Conservation (phyloP, 805 yeast species). For the Candida tibetensis region DNA sequence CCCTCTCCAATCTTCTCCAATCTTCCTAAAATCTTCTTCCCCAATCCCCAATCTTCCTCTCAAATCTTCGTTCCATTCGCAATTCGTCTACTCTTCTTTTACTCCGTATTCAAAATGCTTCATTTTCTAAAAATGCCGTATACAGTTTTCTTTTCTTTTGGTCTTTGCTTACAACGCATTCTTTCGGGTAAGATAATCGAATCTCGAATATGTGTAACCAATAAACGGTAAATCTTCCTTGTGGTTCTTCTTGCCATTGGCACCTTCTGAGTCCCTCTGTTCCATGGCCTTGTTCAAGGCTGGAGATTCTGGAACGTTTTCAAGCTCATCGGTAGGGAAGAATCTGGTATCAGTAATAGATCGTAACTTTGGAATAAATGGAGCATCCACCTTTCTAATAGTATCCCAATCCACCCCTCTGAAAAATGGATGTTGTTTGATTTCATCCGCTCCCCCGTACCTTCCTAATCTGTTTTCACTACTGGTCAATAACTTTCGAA, state of each 20-base stretch:
- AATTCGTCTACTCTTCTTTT: no score
- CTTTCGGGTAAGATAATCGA: conserved; percentile 84
- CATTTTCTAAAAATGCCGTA: no score
- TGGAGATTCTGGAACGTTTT: conserved; percentile 90
- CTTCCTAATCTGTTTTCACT: conserved; percentile 82
- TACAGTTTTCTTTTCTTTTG: background rate
- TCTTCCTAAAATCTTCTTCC: no score
- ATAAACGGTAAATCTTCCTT: conserved; percentile 94
- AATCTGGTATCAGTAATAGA: conserved; percentile 94
- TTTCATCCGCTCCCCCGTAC: conserved; percentile 88
- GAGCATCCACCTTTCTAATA: conserved; percentile 85
- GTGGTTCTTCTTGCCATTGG: conserved; percentile 43
- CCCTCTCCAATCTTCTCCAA: no score
- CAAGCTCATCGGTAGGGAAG: conserved; percentile 97
- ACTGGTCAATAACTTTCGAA: conserved; percentile 69
- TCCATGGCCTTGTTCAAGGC: conserved; percentile 53
- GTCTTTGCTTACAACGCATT: conserved; percentile 44
- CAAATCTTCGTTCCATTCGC: no score
- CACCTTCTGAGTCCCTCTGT: conserved; percentile 55
- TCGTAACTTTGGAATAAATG: conserved; percentile 87
- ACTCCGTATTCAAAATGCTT: no score
- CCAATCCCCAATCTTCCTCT: no score
- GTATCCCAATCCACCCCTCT: conserved; percentile 95
- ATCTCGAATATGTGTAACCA: conserved; percentile 94
- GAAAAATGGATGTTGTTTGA: conserved; percentile 88